Evolutionary conservation across 108 stramenopile species (phyloP).

Genomic region (Fistulifera pelliculosa): DNA sequence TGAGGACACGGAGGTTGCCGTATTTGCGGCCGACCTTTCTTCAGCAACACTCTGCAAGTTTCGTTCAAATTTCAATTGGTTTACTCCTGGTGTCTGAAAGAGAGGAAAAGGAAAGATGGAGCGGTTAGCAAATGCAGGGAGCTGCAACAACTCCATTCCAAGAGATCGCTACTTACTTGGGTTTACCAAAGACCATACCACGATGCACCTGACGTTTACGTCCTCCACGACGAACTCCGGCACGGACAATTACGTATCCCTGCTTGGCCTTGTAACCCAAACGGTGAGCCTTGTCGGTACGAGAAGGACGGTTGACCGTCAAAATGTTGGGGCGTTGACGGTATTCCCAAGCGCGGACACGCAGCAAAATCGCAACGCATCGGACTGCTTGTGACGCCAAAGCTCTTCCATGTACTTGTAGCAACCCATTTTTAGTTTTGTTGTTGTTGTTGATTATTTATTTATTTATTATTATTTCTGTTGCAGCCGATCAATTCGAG

Average conservation of each 20-base stretch:
- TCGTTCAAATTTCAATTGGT: constrained; percentile 97
- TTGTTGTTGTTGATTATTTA: no score
- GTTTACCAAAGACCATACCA: constrained; percentile 99
- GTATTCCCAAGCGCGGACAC: constrained; percentile 99
- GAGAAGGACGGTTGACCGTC: constrained; percentile 88
- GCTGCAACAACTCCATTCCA: not conserved
- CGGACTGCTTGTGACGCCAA: constrained; percentile 99
- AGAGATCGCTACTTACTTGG: constrained; percentile 64
- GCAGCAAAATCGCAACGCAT: constrained; percentile 99
- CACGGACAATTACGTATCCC: constrained; percentile 96
- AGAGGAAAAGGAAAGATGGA: not conserved
- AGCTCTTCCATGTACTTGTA: constrained; percentile 99
- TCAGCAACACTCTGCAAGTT: constrained; percentile 96
- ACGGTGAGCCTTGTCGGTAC: constrained; percentile 99
- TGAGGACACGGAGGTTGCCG: constrained; percentile 96
- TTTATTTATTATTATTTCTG: no score
- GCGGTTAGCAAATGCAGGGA: not conserved
- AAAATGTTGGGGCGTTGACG: constrained; percentile 95
- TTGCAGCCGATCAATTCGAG: no score
- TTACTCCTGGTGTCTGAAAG: constrained; percentile 89
- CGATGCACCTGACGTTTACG: constrained; percentile 99
- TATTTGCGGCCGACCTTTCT: constrained; percentile 96
- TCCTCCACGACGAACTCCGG: constrained; percentile 98
- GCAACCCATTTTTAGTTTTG: constrained; percentile 80
- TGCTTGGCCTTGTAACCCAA: constrained; percentile 99